These are phyloP conservation scores for Pseudofabraea citricarpa DNA, from an alignment of 2,329 filamentous ascomycete genomes.

Conservation along the genomic window DNA sequence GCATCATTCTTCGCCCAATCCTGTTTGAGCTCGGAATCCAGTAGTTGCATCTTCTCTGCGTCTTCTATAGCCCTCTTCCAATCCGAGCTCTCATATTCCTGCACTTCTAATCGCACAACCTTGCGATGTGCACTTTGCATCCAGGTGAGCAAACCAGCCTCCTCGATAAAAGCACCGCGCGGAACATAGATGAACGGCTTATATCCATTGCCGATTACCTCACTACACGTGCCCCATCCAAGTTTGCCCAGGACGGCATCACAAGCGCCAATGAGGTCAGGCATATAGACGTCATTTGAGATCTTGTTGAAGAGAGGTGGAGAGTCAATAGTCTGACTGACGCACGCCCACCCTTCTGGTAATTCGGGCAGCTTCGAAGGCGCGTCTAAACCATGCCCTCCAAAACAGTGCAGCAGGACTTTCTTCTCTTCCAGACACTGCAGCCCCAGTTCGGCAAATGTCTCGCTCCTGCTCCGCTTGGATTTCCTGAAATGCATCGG, in stretches of 20 bases:
- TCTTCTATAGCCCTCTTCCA: conserved; percentile 7
- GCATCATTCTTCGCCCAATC: conserved; percentile 6
- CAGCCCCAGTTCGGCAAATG: conserved; percentile 2
- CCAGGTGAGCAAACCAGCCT: conserved; percentile 10
- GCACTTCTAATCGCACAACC: conserved; percentile 9
- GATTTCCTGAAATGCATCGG: conserved; percentile 14
- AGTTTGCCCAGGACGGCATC: conserved; percentile 14
- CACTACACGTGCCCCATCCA: conserved; percentile 14
- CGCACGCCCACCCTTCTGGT: conserved; percentile 12
- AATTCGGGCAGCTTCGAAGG: conserved; percentile 6
- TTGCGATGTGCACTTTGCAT: conserved; percentile 12
- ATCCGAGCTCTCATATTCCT: conserved; percentile 8
- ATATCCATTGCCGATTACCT: conserved; percentile 15
- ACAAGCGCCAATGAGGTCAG: conserved; percentile 11
- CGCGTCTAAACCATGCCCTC: conserved; percentile 6
- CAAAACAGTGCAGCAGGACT: conserved; percentile 8
- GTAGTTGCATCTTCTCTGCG: conserved; percentile 3
- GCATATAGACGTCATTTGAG: conserved; percentile 11
- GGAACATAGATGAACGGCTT: conserved; percentile 12
- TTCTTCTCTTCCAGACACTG: conserved; percentile 5
- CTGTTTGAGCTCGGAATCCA: neutral
- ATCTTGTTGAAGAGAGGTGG: conserved; percentile 13
- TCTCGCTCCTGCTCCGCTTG: conserved; percentile 4
- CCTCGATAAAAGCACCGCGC: conserved; percentile 12
- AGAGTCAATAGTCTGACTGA: conserved; percentile 13